Base-by-base conservation (phyloP, 139 green algal genomes). In the Chlorella sp. region DNA sequence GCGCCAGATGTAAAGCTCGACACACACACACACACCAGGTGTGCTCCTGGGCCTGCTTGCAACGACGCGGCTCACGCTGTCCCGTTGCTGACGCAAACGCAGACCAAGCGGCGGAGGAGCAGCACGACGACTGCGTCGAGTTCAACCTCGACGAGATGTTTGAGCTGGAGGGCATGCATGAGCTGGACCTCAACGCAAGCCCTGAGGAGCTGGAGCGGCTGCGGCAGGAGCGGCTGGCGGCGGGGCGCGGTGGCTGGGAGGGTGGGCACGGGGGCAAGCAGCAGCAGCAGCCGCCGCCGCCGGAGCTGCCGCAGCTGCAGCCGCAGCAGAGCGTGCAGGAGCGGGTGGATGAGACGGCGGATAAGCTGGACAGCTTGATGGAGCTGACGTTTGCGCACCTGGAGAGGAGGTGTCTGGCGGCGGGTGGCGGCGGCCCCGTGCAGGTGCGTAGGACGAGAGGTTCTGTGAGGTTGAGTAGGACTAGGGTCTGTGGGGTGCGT, bases 361-460 rank as follows among this genome's bases (percentile, higher is more conserved):
- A 96, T 73, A 96, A 93, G 86, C 81, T 97, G 80, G 93, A 97
- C 80, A 82, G 74, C 23, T 67, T 97, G 77, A 97, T 97, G 92
- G 88, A 94, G 77, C 81, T 94, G 66, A 80, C 75, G 2, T 85
- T 97, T 27, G 69, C 82, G 59, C 88, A 96, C 82, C 62, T 97
- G 70, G 20, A 55, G 33, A 69, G 73, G 61, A 71, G 88, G 22
- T 64, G 24, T 64, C 55, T 60, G 29, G 23, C 31, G 30, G 27
- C 66, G 61, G 77, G 77, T 1, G 69, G 74, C 14, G n/a, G n/a
- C n/a, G n/a, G n/a, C n/a, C n/a, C n/a, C n/a, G n/a, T n/a, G n/a
- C n/a, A n/a, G n/a, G n/a, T n/a, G n/a, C n/a, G n/a, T n/a, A n/a
- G n/a, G n/a, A n/a, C n/a, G n/a, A n/a, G n/a, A n/a, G n/a, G n/a